Evolutionary conservation across 2,329 filamentous ascomycete genomes (phyloP).

Genomic region (Claviceps sp.): DNA sequence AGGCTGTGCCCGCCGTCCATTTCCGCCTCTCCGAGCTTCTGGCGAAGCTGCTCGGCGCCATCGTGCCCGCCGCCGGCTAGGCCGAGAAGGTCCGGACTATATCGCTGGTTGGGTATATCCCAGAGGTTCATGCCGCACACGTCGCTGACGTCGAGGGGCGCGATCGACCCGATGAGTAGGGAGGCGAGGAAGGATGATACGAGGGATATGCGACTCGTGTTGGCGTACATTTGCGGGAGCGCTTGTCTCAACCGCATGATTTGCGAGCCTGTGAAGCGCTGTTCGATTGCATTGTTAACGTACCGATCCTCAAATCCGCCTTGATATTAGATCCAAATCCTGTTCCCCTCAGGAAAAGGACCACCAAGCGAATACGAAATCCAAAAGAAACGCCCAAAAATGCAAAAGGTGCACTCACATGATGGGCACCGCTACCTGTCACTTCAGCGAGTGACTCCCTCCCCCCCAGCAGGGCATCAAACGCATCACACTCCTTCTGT

Average conservation of each 20-base stretch:
- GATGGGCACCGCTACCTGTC: conserved; percentile 88
- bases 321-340: too few relatives aligned
- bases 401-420: conserved; percentile 43
- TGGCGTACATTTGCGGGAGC: conserved; percentile 66
- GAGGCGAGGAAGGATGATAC: conserved; percentile 94
- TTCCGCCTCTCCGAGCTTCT: conserved; percentile 69
- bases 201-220: conserved; percentile 75
- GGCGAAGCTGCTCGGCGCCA: conserved; percentile 47
- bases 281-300: neutral
- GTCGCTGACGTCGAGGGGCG: conserved; percentile 86
- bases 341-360: too few relatives aligned
- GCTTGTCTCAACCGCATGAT: conserved; percentile 78
- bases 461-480: conserved; percentile 59
- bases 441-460: conserved; percentile 57
- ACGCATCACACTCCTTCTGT: conserved; percentile 78
- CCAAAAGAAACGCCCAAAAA: too few relatives aligned
- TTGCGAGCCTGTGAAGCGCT: conserved; percentile 95
- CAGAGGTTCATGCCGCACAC: conserved; percentile 95
- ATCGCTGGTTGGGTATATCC: conserved; percentile 65
- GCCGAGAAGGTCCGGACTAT: conserved; percentile 61
- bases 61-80: conserved; percentile 60
- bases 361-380: neutral
- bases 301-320: neutral
- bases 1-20: conserved; percentile 70
- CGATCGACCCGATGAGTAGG: conserved; percentile 70